phyloP scores from a whole-genome alignment of 139 green algal genomes.

The Mesostigma viride region DNA sequence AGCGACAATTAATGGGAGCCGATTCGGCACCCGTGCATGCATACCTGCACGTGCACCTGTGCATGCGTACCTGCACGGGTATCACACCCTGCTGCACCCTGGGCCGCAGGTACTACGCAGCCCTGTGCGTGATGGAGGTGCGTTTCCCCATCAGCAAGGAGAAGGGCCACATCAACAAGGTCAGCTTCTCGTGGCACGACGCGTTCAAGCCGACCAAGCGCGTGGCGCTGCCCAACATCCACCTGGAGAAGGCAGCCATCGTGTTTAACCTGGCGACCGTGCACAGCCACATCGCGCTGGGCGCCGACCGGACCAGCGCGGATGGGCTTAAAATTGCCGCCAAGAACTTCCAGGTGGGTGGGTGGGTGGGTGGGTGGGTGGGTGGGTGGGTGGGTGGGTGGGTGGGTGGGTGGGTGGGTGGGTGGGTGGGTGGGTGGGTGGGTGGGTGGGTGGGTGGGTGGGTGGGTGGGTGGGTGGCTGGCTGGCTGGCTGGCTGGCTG shows the following conservation, averaged over 20 bases:
- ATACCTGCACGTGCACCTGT: background rate
- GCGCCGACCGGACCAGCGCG: slow-evolving; percentile 49
- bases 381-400: slow-evolving; percentile 22
- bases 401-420: too few relatives aligned
- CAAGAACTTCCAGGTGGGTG: slow-evolving; percentile 49
- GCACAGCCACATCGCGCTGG: slow-evolving; percentile 60
- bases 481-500: too few relatives aligned
- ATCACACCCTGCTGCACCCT: too few relatives aligned
- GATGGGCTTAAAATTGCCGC: slow-evolving; percentile 61
- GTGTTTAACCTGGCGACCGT: slow-evolving; percentile 82
- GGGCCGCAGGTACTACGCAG: slow-evolving; percentile 60
- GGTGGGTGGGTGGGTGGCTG: too few relatives aligned
- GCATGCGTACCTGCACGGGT: background rate
- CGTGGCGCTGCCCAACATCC: slow-evolving; percentile 48
- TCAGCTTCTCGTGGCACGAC: slow-evolving; percentile 58
- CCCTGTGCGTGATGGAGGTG: slow-evolving; percentile 67
- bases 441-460: too few relatives aligned
- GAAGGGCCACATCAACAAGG: slow-evolving; percentile 41
- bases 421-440: too few relatives aligned
- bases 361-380: slow-evolving; percentile 54
- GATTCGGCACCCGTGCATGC: background rate
- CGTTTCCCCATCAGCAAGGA: slow-evolving; percentile 79
- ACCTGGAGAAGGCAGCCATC: slow-evolving; percentile 85
- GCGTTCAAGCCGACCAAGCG: slow-evolving; percentile 61
- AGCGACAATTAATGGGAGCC: background rate